Base-by-base conservation (phyloP, 176 grass and related monocot genomes). In the Neostapfia colusana region DNA sequence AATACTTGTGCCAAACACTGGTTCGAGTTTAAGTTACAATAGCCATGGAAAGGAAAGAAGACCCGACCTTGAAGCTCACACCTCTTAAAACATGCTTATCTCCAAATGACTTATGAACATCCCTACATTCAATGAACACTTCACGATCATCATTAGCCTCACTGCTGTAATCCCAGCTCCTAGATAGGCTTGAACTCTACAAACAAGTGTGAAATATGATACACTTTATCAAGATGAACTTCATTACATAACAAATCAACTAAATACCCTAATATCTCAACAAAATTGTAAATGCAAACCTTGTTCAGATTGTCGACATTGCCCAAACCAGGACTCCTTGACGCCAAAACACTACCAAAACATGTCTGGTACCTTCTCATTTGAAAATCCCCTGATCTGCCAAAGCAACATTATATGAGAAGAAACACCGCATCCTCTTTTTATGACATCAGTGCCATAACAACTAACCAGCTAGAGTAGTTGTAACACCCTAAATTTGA, bases 101-200 rank as follows among this genome's bases (percentile, higher is more conserved):
- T 20, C 95, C 95, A 65, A 99, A 95, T 51, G 87, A 95, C 78
- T 99, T 99, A 36, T 92, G 91, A 66, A 99, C 87, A 83, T 99
- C 85, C 80, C 77, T 95, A 67, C 95, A 95, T 82, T 99, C 95
- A 64, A 99, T 92, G 41, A 99, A 89, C 43, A 90, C 80, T 25
- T 93, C 78, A 44, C 68, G 76, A 21, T 90, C 82, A 49, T 84
- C 65, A 28, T 36, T 76, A 53, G 77, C 85, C 57, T 81, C 84
- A 55, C 53, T 59, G 48, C 24, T 25, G 26, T 81, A 65, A 81
- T 79, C 84, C 69, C 79, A 79, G 49, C 49, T 88, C 56, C 75
- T 80, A 41, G 89, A 59, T n/a, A 89, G 74, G 79, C 41, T 86
- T 67, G 91, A 80, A 85, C 63, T 76, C 95, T 99, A 75, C 39